A percentile compares a stretch with the other conserved stretches of the same genome.
These are phyloP conservation scores for Phanerochaete sordida DNA, from an alignment of 768 basidiomycete species.

Conservation along the genomic window DNA sequence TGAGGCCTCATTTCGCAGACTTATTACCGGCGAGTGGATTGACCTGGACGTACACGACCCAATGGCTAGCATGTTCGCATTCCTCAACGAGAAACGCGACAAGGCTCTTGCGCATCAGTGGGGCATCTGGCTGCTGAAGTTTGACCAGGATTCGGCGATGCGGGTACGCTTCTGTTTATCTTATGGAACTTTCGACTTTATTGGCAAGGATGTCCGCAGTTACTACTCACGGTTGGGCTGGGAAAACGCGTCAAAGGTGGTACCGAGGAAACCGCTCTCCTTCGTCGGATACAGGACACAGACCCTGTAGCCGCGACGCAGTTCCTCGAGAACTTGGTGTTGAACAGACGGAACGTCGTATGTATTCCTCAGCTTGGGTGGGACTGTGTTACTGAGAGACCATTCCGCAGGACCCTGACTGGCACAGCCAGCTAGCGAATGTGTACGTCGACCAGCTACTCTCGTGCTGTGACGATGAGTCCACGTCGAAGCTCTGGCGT, in stretches of 20 bases:
- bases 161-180: slow-evolving; percentile 45
- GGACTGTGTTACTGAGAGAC: background rate
- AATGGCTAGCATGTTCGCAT: slow-evolving; percentile 50
- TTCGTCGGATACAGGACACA: slow-evolving; percentile 54
- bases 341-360: slow-evolving; percentile 63
- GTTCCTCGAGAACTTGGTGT: slow-evolving; percentile 79
- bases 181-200: too few relatives aligned
- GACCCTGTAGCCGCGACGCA: slow-evolving; percentile 59
- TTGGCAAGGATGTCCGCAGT: too few relatives aligned
- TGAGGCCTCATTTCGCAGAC: slow-evolving; percentile 32
- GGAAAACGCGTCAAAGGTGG: slow-evolving; percentile 47
- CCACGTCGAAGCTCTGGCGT: slow-evolving; percentile 59
- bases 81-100: slow-evolving; percentile 58
- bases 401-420: slow-evolving; percentile 45
- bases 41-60: slow-evolving; percentile 67
- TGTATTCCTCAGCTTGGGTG: slow-evolving; percentile 13
- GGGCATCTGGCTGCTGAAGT: slow-evolving; percentile 76
- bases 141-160: slow-evolving; percentile 66
- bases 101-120: slow-evolving; percentile 64
- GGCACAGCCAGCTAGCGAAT: slow-evolving; percentile 66
- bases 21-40: slow-evolving; percentile 62
- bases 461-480: slow-evolving; percentile 44
- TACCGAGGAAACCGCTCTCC: slow-evolving; percentile 56
- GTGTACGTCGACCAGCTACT: slow-evolving; percentile 55
- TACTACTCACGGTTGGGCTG: slow-evolving; percentile 56